Conservation (phyloP, 1,284 basidiomycete species). For the Spongispora temasekensis region DNA sequence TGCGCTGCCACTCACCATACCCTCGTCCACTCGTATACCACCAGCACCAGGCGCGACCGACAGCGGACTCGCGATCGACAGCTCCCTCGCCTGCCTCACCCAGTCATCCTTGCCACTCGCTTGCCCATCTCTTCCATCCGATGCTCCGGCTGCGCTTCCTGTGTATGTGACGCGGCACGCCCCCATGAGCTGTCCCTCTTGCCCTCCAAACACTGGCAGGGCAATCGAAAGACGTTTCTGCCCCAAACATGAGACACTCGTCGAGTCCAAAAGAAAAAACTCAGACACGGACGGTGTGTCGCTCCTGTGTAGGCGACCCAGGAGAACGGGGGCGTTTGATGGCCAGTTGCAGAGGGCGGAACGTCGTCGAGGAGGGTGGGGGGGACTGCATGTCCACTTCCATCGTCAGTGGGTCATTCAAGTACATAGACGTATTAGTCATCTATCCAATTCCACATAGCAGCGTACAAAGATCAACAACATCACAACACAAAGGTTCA, state of each 20-base stretch:
- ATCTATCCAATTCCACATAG: too few relatives aligned
- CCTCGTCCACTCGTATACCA: slow-evolving; percentile 24
- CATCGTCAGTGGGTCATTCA: too few relatives aligned
- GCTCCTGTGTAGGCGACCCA: slow-evolving; percentile 45
- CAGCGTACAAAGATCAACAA: too few relatives aligned
- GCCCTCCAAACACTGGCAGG: slow-evolving; percentile 23
- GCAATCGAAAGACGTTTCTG: slow-evolving; percentile 60
- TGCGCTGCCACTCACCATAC: slow-evolving; percentile 20
- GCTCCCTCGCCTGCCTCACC: slow-evolving; percentile 61
- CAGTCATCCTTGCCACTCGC: slow-evolving; percentile 56
- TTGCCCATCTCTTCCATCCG: too few relatives aligned
- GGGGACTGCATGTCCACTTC: slow-evolving; percentile 54
- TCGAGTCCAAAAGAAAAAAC: neutral
- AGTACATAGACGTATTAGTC: too few relatives aligned
- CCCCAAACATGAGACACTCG: neutral
- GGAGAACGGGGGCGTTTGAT: slow-evolving; percentile 62
- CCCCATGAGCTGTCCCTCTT: too few relatives aligned
- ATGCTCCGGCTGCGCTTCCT: too few relatives aligned
- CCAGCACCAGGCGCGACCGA: slow-evolving; percentile 12
- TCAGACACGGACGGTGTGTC: slow-evolving; percentile 48
- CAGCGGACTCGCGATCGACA: slow-evolving; percentile 60
- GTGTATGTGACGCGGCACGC: too few relatives aligned
- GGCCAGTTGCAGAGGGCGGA: slow-evolving; percentile 25
- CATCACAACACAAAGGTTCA: neutral
- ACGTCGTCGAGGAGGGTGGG: slow-evolving; percentile 26